A percentile compares a stretch with the other conserved stretches of the same genome.
phyloP scores from a whole-genome alignment of 2,329 filamentous ascomycete species.

The Phaeophleospora eucalypticola region DNA sequence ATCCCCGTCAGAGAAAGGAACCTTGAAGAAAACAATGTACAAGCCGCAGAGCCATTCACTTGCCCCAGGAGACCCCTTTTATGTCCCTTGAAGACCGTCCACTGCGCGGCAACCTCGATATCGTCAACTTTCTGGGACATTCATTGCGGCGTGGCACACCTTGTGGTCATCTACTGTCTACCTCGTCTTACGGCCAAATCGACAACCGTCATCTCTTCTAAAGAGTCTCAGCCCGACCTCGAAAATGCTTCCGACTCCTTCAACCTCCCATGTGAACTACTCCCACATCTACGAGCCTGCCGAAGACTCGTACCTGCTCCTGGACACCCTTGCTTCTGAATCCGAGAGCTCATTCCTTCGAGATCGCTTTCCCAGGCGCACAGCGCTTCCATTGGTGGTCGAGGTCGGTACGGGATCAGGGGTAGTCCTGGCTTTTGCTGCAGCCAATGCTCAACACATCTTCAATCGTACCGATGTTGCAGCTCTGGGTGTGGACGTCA shows the following conservation, averaged over 20 bases:
- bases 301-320: constrained; percentile 90
- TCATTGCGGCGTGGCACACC: too few relatives aligned
- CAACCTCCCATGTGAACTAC: constrained; percentile 86
- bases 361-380: constrained; percentile 50
- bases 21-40: too few relatives aligned
- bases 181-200: too few relatives aligned
- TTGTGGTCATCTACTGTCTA: too few relatives aligned
- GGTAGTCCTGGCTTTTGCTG: constrained; percentile 83
- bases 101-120: too few relatives aligned
- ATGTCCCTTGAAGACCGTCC: too few relatives aligned
- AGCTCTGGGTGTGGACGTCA: constrained; percentile 77
- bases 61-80: too few relatives aligned
- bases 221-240: too few relatives aligned
- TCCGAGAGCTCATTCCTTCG: constrained; percentile 67
- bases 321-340: constrained; percentile 78
- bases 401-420: constrained; percentile 91
- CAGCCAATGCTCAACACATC: constrained; percentile 67
- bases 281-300: constrained; percentile 89
- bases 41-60: too few relatives aligned
- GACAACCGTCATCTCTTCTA: too few relatives aligned
- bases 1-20: too few relatives aligned
- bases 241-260: constrained; percentile 84
- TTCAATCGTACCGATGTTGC: constrained; percentile 69
- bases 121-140: too few relatives aligned
- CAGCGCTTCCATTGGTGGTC: constrained; percentile 56